Base-by-base conservation (phyloP, 352 stramenopile genomes). In the Paralagenidium karlingii region DNA sequence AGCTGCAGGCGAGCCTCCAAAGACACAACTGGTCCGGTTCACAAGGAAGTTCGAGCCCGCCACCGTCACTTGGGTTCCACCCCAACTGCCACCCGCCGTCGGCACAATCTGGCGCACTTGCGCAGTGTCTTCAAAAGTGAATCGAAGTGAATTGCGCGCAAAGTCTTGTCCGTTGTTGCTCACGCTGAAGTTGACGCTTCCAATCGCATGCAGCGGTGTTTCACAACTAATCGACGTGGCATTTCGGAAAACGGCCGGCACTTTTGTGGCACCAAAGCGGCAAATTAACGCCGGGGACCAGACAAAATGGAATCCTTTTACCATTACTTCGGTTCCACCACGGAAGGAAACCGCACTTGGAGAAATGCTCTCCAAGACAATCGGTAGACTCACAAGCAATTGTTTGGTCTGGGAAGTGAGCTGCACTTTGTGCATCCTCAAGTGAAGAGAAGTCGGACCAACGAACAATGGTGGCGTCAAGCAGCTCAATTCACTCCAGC, bases 201-300 rank as follows among this genome's bases (percentile, higher is more conserved):
- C 36, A 19, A 47, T 30, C 11, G 54, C 57, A 21, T 62, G 45
- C 24, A 42, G 39, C 20, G 75, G 73, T 1, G 75, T 64, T 1
- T 40, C 40, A 36, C 81, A 93, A 21, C 63, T 49, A 3, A 91
- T 34, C 19, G 55, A 10, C 30, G 76, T 75, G 1, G 60, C 43
- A 24, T 88, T 93, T 13, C 79, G 50, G 41, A 84, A 85, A 1
- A 58, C 64, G 20, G 73, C 76, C 33, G 56, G 49, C 5, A 82
- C 63, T 1, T 37, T 47, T n/a, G 49, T 34, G 10, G 55, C 45
- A 20, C 55, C 59, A 52, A 94, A 90, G 28, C 71, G 81, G 32
- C 81, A 94, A 5, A 63, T 57, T 0, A 92, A 43, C 10, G 61
- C 29, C 3, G 53, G 58, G 1, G 68, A 76, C 9, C 71, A 53